Evolutionary conservation across 2,329 filamentous ascomycete genomes (phyloP), one percentile per base, ranked within the genome.

Genomic region (Paecilomyces dactylethromorphus): DNA sequence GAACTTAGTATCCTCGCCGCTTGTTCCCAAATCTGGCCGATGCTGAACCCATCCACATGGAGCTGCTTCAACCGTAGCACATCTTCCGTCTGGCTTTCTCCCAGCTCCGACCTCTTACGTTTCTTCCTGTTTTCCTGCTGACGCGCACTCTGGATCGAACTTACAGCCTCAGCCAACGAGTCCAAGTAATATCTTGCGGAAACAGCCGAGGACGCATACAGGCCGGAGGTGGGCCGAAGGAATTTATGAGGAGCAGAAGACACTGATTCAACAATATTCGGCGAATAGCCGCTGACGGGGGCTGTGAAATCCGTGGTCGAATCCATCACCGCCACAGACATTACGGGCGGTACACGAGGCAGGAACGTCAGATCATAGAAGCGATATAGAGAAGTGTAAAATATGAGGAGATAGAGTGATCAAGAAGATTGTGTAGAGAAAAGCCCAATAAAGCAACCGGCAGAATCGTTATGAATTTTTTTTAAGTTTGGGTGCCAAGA

Each of bases 21-120:
- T 77, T 99, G 94, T 74, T 97, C 91, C 90, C 93, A 99, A 51
- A 99, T 87, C 75, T 97, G 93, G 21, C 87, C 85, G 11, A 90
- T 87, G 66, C 89, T 90, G 66, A 97, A 96, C 0, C 93, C 94
- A 59, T 96, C 86, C 6, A 91, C 80, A 71, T 97, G 90, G 15
- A 99, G 79, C 74, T 90, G 92, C 67, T 89, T 87, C 67, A 96
- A 79, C 67, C 91, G 91, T 63, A 97, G 89, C 78, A 63, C 84
- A 76, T 54, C 76, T 63, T 66, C 67, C 33, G 74, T 73, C 32
- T 75, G 75, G 56, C 81, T 76, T 3, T 72, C 74, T 26, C 82
- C 77, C 33, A 69, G 73, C 53, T 82, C 80, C 8, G 80, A 81
- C 64, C 90, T 82, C 80, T 94, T 96, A 62, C 90, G 82, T 79